Evolutionary conservation across 78 protist genomes (phyloP).

Genomic region (Dictyostelium brefeldianum): DNA sequence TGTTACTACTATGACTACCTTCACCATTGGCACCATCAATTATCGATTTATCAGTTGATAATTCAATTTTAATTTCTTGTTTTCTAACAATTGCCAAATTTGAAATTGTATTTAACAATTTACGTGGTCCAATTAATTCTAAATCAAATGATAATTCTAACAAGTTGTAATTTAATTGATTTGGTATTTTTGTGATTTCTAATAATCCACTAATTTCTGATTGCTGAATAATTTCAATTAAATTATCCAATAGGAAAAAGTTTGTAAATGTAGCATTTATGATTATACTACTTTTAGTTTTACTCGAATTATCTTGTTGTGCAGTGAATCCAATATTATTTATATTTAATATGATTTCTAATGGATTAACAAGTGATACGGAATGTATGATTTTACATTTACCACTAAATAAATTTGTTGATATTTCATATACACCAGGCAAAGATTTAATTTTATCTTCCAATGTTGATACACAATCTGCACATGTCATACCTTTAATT

Average conservation of each 20-base stretch:
- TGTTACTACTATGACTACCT: background rate
- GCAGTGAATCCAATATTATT: conserved; percentile 21
- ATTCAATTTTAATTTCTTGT: background rate
- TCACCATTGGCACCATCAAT: background rate
- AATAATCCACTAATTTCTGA: background rate
- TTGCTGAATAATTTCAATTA: background rate
- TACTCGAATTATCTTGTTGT: background rate
- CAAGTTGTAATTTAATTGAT: too few relatives aligned
- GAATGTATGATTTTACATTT: conserved; percentile 30
- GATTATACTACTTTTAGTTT: background rate
- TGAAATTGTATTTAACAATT: background rate
- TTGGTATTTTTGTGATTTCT: too few relatives aligned
- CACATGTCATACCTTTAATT: conserved; percentile 49
- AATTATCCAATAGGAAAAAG: background rate
- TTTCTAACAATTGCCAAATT: background rate
- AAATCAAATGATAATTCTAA: background rate
- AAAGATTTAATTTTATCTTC: conserved; percentile 10
- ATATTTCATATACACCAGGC: conserved; percentile 17
- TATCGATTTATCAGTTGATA: background rate
- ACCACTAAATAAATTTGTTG: conserved; percentile 27
- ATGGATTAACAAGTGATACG: background rate
- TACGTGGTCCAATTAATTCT: conserved; percentile 46
- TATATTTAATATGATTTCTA: conserved; percentile 7
- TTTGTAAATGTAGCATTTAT: background rate
- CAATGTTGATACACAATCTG: conserved; percentile 52